Base-by-base conservation (phyloP, 2,329 filamentous ascomycete genomes). In the Xylariales sp. region DNA sequence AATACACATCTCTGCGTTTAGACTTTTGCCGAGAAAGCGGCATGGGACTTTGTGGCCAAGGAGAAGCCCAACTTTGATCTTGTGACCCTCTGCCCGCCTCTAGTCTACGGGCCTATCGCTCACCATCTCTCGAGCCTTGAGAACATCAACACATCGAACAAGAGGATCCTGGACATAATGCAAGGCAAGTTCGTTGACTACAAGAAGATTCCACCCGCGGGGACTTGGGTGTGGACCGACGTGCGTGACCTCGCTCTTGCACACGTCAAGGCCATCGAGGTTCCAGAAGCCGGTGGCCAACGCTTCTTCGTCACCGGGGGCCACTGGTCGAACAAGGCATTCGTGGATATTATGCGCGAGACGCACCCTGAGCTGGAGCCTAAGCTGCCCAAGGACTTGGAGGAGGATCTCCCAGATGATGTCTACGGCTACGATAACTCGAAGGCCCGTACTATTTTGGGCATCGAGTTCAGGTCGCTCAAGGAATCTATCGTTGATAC, bases 211-310 rank as follows among this genome's bases (percentile, higher is more conserved):
- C 44, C 51, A 1, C 28, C 41, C 6, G 51, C 44, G 2, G 39
- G 16, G 2, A 35, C 44, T 33, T 51, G 43, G 18, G 47, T 42
- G 21, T 49, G 45, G 38, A 44, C 49, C 8, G 55, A 59, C 29
- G 53, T 55, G 5, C 53, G 55, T n/a, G 55, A 59, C 7, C 44
- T 55, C 5, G 53, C 53, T 1, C 33, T 44, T 7, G 52, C 53
- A 3, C 56, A 58, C 34, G 47, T 57, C 6, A 44, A 40, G 14
- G 51, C 54, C 7, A 37, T 56, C 18, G 16, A 31, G 15, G 29
- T 31, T 13, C 29, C 29, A 16, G 43, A 41, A n/a, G 52, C 52
- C 10, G 46, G 35, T 4, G 48, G 50, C 7, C 47, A 56, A 42
- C 48, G 57, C 12, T 55, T 60, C 34, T 37, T 61, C 1, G 40